A percentile compares a stretch with the other conserved stretches of the same genome.
These are phyloP conservation scores for Ochetophila trinervis DNA, from an alignment of 306 rosid species.

Conservation along the genomic window DNA sequence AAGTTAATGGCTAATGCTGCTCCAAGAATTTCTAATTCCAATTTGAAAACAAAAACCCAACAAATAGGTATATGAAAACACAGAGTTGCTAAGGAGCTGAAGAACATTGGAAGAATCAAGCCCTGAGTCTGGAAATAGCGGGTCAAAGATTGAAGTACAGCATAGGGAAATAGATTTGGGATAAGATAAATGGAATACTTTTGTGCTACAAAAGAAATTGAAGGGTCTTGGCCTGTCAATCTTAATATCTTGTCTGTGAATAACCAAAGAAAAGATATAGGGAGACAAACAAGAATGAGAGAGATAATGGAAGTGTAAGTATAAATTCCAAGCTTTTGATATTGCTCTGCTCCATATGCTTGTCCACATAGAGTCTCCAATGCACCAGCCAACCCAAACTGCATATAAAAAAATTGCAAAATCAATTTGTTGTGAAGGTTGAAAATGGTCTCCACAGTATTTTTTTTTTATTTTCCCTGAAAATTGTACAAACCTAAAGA, in stretches of 20 bases:
- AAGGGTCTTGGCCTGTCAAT: conserved; percentile 42
- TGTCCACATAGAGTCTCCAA: conserved; percentile 63
- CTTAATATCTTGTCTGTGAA: conserved; percentile 41
- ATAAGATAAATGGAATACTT: conserved; percentile 39
- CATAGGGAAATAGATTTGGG: conserved; percentile 42
- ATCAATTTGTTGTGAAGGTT: too few species aligned
- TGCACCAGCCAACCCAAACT: conserved; percentile 72
- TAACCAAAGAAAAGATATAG: conserved; percentile 42
- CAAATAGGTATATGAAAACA: not conserved
- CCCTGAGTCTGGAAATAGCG: conserved; percentile 47
- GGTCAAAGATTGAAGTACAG: conserved; percentile 46
- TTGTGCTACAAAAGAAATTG: conserved; percentile 36
- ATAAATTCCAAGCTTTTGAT: conserved; percentile 43
- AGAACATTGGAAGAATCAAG: conserved; percentile 39
- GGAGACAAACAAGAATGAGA: conserved; percentile 38
- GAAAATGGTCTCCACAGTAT: too few species aligned
- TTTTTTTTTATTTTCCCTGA: too few species aligned
- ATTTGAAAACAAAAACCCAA: too few species aligned
- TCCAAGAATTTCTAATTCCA: too few species aligned
- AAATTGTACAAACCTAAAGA: too few species aligned
- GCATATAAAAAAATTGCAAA: not conserved
- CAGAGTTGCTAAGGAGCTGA: conserved; percentile 33
- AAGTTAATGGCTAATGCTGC: too few species aligned
- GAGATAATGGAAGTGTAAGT: conserved; percentile 40
- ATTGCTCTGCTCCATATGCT: conserved; percentile 55